phyloP scores from a whole-genome alignment of 306 rosid species.

The Rosa lucieae region DNA sequence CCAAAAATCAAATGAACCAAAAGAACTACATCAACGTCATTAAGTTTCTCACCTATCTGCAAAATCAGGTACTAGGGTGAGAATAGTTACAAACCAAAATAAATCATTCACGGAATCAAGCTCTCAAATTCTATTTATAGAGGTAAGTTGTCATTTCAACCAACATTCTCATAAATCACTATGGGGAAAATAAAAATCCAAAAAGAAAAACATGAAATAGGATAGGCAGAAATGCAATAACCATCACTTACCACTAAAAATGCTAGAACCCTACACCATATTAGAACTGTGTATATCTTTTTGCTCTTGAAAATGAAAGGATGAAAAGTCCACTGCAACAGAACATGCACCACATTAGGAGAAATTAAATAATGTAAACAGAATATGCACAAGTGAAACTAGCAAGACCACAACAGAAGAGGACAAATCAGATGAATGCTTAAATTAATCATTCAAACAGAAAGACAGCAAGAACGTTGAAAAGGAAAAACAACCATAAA shows the following conservation, averaged over 20 bases:
- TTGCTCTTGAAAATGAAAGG: slow-evolving; percentile 90
- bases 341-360: slow-evolving; percentile 26
- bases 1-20: background rate
- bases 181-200: background rate
- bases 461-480: background rate
- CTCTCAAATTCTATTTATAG: background rate
- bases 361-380: slow-evolving; percentile 10
- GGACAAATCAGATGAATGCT: background rate
- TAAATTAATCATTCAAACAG: background rate
- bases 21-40: background rate
- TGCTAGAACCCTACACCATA: slow-evolving; percentile 98
- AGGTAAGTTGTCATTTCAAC: background rate
- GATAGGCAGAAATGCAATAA: slow-evolving; percentile 11
- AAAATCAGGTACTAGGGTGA: background rate
- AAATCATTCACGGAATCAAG: background rate
- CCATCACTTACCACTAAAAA: slow-evolving; percentile 83
- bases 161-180: background rate
- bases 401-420: background rate
- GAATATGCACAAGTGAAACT: slow-evolving; percentile 1
- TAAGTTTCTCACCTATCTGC: background rate
- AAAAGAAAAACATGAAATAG: slow-evolving; percentile 6
- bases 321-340: slow-evolving; percentile 95
- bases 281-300: slow-evolving; percentile 85
- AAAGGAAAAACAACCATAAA: background rate
- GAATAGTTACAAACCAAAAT: background rate